These are phyloP conservation scores for Pyrus pyrifolia DNA, from an alignment of 306 rosid genomes.

Conservation along the genomic window DNA sequence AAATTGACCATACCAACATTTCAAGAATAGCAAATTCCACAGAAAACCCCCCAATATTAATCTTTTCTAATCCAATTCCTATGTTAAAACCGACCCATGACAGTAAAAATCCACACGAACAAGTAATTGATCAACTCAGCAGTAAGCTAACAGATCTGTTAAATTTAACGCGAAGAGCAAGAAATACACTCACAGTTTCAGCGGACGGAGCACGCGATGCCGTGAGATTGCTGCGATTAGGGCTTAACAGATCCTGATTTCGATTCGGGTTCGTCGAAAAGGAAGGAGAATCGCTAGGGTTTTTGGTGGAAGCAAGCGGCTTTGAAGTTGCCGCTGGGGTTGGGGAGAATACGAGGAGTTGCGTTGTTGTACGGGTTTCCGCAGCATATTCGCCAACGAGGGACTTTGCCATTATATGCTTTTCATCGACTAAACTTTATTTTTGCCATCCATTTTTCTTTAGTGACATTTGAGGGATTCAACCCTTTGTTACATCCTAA, in stretches of 20 bases:
- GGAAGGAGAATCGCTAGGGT: slow-evolving; percentile 16
- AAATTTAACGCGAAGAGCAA: background rate
- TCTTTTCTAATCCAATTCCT: background rate
- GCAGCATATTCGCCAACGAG: background rate
- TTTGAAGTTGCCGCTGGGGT: slow-evolving; percentile 20
- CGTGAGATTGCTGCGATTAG: background rate
- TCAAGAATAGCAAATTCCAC: background rate
- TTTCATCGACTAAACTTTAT: background rate
- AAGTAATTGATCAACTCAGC: background rate
- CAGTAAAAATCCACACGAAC: background rate
- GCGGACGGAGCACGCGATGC: background rate
- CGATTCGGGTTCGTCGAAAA: background rate
- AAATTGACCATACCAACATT: background rate
- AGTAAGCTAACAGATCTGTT: slow-evolving; percentile 5
- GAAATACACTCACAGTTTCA: slow-evolving; percentile 6
- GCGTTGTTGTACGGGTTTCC: background rate
- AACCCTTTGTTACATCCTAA: background rate
- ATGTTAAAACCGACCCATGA: background rate
- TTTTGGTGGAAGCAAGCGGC: slow-evolving; percentile 19
- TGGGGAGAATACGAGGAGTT: slow-evolving; percentile 20
- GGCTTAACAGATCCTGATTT: slow-evolving; percentile 3
- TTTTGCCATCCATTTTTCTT: background rate
- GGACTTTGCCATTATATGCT: background rate
- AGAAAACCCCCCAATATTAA: background rate
- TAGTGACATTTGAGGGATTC: too few relatives aligned